Conservation (phyloP, 768 basidiomycete species). For the Lactarius quietus region DNA sequence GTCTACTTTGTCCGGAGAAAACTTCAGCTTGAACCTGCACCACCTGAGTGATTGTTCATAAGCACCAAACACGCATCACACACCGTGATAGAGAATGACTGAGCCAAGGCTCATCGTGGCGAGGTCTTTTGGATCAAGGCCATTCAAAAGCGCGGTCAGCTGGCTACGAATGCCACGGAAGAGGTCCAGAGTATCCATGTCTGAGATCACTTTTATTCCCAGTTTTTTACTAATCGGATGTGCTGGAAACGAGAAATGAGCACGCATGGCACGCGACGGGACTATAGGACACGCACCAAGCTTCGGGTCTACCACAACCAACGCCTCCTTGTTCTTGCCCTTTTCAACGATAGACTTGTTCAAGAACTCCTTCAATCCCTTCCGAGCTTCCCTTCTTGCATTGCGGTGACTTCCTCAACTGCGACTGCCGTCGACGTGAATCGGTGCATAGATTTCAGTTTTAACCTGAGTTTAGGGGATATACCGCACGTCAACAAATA, state of each 20-base stretch:
- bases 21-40: slow-evolving; percentile 93
- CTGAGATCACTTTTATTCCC: slow-evolving; percentile 77
- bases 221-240: slow-evolving; percentile 88
- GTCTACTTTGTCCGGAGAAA: slow-evolving; percentile 99
- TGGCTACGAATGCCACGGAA: slow-evolving; percentile 96
- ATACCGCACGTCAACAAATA: slow-evolving; percentile 6
- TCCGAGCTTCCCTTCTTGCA: slow-evolving; percentile 90
- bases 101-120: slow-evolving; percentile 97
- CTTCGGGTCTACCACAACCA: slow-evolving; percentile 85
- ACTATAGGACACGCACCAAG: slow-evolving; percentile 56
- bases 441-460: slow-evolving; percentile 91
- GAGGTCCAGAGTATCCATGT: slow-evolving; percentile 63
- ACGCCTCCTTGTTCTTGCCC: slow-evolving; percentile 81
- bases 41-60: neutral
- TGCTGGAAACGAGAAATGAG: slow-evolving; percentile 11
- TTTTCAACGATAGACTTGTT: slow-evolving; percentile 83
- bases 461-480: slow-evolving; percentile 56
- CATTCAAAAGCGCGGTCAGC: slow-evolving; percentile 81
- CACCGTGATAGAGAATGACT: slow-evolving; percentile 95
- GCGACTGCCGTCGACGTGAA: slow-evolving; percentile 96
- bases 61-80: slow-evolving; percentile 26
- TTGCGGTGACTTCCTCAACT: slow-evolving; percentile 92
- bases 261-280: neutral
- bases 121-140: slow-evolving; percentile 88
- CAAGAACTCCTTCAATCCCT: slow-evolving; percentile 90